Evolutionary conservation across 305 asterid genomes (phyloP), one percentile per base, ranked within the genome.

Genomic region (Fraxinus paxiana): DNA sequence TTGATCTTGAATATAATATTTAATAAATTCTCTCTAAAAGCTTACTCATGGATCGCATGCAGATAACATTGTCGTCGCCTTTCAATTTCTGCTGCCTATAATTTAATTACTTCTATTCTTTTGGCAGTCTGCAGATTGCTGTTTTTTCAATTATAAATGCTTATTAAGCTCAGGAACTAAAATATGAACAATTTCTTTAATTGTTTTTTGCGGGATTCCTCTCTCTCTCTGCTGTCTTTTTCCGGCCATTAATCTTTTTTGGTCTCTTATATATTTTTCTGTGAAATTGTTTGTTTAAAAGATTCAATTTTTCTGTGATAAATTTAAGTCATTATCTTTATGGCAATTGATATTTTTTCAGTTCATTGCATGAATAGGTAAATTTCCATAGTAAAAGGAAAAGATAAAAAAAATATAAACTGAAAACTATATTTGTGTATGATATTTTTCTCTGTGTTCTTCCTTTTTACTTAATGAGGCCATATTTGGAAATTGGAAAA

Each of bases 1-100:
- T 28, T 67, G 74, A 67, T 67, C 38, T 28, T 61, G 31, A 61
- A 61, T 20, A 61, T 63, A 26, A 63, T 13, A 24, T 63, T 63
- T 63, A 9, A 63, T 63, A 63, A 63, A 24, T 24, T 9, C 17
- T 63, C 31, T 63, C 33, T 63, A 63, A 26, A 10, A 65, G 6
- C 35, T 10, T 72, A 51, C 80, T 37, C 75, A 31, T 67, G 28
- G 73, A 69, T 72, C 83, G 43, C 80, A 72, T 69, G 80, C 61
- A 78, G 67, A 8, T 31, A 43, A 37, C 20, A 71, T 73, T 67
- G 41, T 70, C 85, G 69, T 77, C 81, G 78, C 24, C 75, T 82
- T 80, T 37, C 24, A 61, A 41, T 5, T 46, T 46, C 18, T 46
- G 56, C 56, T 13, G 56, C 56, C 56, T 46, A 46, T 46, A 46